Base-by-base conservation (phyloP, 148 eudicot species). In the Pharnaceum exiguum region DNA sequence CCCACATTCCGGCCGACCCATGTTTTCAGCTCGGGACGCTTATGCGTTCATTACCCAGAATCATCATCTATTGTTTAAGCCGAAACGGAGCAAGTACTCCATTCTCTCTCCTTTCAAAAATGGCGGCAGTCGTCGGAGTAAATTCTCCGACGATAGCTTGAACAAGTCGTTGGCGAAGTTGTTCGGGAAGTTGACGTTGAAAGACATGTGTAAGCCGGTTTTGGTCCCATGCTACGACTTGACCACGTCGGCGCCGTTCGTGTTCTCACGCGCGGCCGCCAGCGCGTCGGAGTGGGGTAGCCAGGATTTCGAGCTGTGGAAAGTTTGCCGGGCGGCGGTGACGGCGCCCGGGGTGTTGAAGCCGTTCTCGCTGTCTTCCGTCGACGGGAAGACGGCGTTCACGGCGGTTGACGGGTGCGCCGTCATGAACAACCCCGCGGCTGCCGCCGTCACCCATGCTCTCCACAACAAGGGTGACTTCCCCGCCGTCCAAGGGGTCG, bases 261-360 rank as follows among this genome's bases (percentile, higher is more conserved):
- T 86, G 5, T 86, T 86, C 75, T 86, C 94, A 17, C 76, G 83
- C 36, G 94, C 94, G 30, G 94, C 83, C 51, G 94, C 89, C 0
- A 47, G 86, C 62, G 89, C 94, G 7, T 55, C 67, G 7, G 81
- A 56, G 37, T 85, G 85, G 39, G 15, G 53, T 1, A 75, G 74
- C 47, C 70, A 64, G 17, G 78, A 86, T 37, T 86, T 82, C 56
- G 94, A 86, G 69, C 82, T 86, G 1, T 79, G 89, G 94, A 73
- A 75, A 22, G 89, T 82, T 7, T 75, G 82, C 30, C 76, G 89
- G 1, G 89, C 94, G 51, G 79, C 94, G 38, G 60, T 79, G 27
- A 78, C 88, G 2, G 71, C 75, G 8, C 93, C 93, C 59, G 49
- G 80, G 2, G 51, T 77, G 65, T 76, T 82, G 50, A 74, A 77